These are phyloP conservation scores for Globisporangium echinulatum DNA, from an alignment of 352 stramenopile species.

Conservation along the genomic window DNA sequence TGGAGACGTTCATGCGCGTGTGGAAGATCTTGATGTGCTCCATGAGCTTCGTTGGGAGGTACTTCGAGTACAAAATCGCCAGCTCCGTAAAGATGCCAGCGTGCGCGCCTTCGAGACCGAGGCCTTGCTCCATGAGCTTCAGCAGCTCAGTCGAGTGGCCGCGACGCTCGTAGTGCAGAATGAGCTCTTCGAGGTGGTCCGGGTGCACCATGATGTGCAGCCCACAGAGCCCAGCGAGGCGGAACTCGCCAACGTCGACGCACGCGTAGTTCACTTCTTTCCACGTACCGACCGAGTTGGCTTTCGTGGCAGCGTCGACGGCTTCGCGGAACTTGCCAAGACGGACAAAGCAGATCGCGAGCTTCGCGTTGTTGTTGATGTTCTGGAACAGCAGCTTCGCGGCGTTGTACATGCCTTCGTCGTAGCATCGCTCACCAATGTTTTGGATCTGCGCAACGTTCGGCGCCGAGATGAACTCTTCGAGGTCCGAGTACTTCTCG, in stretches of 20 bases:
- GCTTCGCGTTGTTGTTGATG: conserved; percentile 99
- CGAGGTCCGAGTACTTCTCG: conserved; percentile 97
- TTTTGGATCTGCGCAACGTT: conserved; percentile 99
- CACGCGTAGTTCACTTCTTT: conserved; percentile 99
- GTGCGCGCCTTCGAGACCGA: conserved; percentile 98
- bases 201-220: conserved; percentile 99
- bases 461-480: conserved; percentile 98
- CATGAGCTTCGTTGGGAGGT: conserved; percentile 98
- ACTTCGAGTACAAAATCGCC: conserved; percentile 99
- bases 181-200: conserved; percentile 99
- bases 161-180: conserved; percentile 98
- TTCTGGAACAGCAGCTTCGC: conserved; percentile 99
- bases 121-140: conserved; percentile 98
- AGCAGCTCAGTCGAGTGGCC: conserved; percentile 96
- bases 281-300: conserved; percentile 99
- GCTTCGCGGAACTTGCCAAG: conserved; percentile 98
- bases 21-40: conserved; percentile 99
- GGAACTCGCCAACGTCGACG: conserved; percentile 97
- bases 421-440: conserved; percentile 97
- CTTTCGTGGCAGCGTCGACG: conserved; percentile 98
- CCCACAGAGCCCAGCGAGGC: conserved; percentile 96
- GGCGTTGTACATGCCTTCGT: conserved; percentile 98
- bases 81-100: conserved; percentile 99
- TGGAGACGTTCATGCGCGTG: conserved; percentile 98
- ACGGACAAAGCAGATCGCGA: conserved; percentile 99